Conservation (phyloP, 345 rosid species). For the Populus deltoides region DNA sequence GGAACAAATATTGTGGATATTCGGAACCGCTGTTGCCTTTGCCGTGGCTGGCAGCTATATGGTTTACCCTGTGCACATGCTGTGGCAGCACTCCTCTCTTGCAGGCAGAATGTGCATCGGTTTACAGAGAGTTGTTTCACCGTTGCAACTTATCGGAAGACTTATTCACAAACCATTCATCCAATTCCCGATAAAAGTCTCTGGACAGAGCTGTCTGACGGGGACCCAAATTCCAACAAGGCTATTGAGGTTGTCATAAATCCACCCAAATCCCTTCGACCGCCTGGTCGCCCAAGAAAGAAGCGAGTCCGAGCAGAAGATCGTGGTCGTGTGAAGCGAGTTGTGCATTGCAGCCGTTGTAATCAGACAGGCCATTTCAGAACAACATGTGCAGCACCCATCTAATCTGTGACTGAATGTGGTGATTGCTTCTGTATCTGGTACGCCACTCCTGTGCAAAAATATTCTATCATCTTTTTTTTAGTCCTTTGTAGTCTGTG, state of each 20-base stretch:
- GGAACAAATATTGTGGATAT: slow-evolving; percentile 89
- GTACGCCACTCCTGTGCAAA: slow-evolving; percentile 25
- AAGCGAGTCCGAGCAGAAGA: slow-evolving; percentile 93
- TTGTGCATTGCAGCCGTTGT: slow-evolving; percentile 97
- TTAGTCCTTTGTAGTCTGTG: slow-evolving; percentile 12
- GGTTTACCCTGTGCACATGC: slow-evolving; percentile 98
- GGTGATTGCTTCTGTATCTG: slow-evolving; percentile 8
- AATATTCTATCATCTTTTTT: slow-evolving; percentile 6
- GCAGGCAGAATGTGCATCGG: slow-evolving; percentile 96
- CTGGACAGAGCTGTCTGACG: slow-evolving; percentile 80
- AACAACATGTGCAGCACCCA: slow-evolving; percentile 97
- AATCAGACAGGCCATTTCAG: slow-evolving; percentile 98
- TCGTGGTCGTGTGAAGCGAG: slow-evolving; percentile 81
- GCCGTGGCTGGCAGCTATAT: slow-evolving; percentile 95
- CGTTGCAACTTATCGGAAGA: slow-evolving; percentile 85
- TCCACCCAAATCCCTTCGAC: slow-evolving; percentile 87
- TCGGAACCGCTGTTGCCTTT: slow-evolving; percentile 85
- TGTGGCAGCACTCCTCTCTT: slow-evolving; percentile 91
- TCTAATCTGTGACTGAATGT: slow-evolving; percentile 30
- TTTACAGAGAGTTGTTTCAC: slow-evolving; percentile 95
- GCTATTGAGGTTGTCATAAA: slow-evolving; percentile 48
- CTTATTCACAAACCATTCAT: slow-evolving; percentile 93
- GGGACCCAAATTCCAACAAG: slow-evolving; percentile 52
- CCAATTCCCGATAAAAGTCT: slow-evolving; percentile 90
- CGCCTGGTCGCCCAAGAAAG: slow-evolving; percentile 93